These are phyloP conservation scores for Plenodomus lindquistii DNA, from an alignment of 2,329 filamentous ascomycete species.

Conservation along the genomic window DNA sequence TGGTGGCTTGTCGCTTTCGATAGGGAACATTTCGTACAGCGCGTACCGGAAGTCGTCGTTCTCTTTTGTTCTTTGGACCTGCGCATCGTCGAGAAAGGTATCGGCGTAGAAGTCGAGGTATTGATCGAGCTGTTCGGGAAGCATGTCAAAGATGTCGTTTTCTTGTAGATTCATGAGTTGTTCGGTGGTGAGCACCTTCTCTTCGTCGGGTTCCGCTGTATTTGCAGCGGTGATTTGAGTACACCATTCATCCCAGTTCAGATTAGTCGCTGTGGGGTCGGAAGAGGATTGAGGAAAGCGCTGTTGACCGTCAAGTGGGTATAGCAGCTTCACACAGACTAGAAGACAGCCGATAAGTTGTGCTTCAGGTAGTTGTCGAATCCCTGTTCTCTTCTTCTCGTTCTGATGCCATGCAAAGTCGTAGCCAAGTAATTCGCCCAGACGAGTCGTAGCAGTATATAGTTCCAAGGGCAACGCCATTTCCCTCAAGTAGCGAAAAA, in stretches of 20 bases:
- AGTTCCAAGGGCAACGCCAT: constrained; percentile 76
- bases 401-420: constrained; percentile 61
- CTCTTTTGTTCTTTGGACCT: constrained; percentile 36
- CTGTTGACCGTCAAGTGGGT: constrained; percentile 68
- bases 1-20: constrained; percentile 10
- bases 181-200: constrained; percentile 40
- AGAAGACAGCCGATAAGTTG: constrained; percentile 72
- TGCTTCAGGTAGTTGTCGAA: constrained; percentile 64
- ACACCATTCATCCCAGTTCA: constrained; percentile 76
- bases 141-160: constrained; percentile 65
- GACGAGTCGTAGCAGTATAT: constrained; percentile 61
- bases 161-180: constrained; percentile 61
- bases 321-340: constrained; percentile 76
- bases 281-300: constrained; percentile 55
- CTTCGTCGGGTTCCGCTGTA: constrained; percentile 20
- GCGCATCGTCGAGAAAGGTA: constrained; percentile 60
- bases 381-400: constrained; percentile 20
- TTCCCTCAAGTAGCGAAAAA: constrained; percentile 71
- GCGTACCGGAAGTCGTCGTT: constrained; percentile 47
- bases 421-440: constrained; percentile 58
- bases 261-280: constrained; percentile 61
- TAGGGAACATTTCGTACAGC: constrained; percentile 50
- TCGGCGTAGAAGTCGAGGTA: constrained; percentile 78
- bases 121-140: constrained; percentile 65
- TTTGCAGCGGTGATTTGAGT: not conserved